Percentiles rank a stretch among this genome's conserved stretches.
phyloP scores from a whole-genome alignment of 805 yeast genomes.

The Barnettozyma salicaria region DNA sequence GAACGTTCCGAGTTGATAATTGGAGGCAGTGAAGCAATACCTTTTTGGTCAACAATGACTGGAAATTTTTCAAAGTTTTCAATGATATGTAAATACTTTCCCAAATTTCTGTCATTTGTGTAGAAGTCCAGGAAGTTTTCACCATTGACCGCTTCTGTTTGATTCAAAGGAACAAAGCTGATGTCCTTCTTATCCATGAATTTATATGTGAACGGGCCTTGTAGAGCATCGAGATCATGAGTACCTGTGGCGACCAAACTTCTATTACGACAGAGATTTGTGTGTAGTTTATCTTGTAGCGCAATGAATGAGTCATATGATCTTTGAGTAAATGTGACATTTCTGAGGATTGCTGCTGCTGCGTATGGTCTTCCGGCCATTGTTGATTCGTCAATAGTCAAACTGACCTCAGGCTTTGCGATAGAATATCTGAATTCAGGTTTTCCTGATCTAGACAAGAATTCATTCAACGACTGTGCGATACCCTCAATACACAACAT shows the following conservation, averaged over 20 bases:
- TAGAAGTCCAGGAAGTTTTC: constrained; percentile 80
- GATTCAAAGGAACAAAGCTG: constrained; percentile 70
- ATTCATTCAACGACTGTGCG: constrained; percentile 89
- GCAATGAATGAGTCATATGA: constrained; percentile 92
- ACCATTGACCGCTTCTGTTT: constrained; percentile 65
- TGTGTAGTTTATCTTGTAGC: constrained; percentile 91
- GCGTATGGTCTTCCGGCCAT: constrained; percentile 82
- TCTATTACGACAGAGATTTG: constrained; percentile 95
- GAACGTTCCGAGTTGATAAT: constrained; percentile 90
- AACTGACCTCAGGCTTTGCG: constrained; percentile 50
- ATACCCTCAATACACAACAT: constrained; percentile 98
- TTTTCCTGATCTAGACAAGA: constrained; percentile 58
- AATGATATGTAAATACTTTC: constrained; percentile 83
- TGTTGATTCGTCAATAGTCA: constrained; percentile 74
- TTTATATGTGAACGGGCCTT: constrained; percentile 82
- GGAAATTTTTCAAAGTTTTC: constrained; percentile 87
- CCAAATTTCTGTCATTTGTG: constrained; percentile 83
- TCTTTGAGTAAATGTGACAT: constrained; percentile 74
- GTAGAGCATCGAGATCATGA: constrained; percentile 79
- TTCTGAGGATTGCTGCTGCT: constrained; percentile 89
- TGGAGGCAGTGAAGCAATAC: constrained; percentile 92
- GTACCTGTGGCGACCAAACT: constrained; percentile 98
- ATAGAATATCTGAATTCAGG: constrained; percentile 65
- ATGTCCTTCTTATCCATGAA: constrained; percentile 77
- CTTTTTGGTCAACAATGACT: constrained; percentile 63